Conservation (phyloP, 2,329 filamentous ascomycete species). For the Arthrobotrys pseudoclavata region DNA sequence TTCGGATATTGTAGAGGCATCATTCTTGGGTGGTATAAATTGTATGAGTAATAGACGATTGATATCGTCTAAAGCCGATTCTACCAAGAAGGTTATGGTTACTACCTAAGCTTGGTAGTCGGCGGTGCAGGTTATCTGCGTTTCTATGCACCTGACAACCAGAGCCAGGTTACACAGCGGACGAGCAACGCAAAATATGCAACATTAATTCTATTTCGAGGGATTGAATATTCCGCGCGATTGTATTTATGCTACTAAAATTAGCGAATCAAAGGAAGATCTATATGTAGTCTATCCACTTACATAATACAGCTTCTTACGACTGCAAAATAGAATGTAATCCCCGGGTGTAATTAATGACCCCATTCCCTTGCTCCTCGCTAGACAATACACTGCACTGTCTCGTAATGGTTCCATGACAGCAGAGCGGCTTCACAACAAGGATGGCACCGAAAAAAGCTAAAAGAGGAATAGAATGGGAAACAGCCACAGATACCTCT, state of each 20-base stretch:
- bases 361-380: background rate
- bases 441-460: background rate
- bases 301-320: too few species aligned
- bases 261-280: too few species aligned
- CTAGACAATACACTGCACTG: constrained; percentile 1
- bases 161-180: background rate
- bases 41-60: too few species aligned
- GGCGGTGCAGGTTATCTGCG: background rate
- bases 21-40: too few species aligned
- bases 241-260: too few species aligned
- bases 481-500: background rate
- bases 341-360: background rate
- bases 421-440: background rate
- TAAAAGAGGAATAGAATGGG: too few species aligned
- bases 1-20: too few species aligned
- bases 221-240: too few species aligned
- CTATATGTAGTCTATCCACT: too few species aligned
- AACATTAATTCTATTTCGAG: background rate
- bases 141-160: background rate
- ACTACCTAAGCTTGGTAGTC: background rate
- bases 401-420: background rate
- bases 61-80: too few species aligned
- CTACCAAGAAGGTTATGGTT: background rate
- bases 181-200: constrained; percentile 4
- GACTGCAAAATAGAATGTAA: too few species aligned